These are phyloP conservation scores for Tetragonia tetragonoides DNA, from an alignment of 148 eudicot species.

Conservation along the genomic window DNA sequence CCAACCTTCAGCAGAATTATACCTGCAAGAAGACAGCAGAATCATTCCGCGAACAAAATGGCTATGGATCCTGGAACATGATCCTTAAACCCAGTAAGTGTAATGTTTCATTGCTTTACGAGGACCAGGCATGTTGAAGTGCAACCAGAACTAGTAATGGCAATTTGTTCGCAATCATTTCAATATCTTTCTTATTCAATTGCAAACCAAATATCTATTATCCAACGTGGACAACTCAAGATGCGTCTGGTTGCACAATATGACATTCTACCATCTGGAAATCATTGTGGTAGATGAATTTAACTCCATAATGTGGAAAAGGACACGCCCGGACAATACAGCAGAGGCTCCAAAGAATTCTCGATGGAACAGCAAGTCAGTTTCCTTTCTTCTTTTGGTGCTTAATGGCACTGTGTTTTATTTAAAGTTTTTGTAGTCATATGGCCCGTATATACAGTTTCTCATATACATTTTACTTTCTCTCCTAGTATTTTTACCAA, in stretches of 20 bases:
- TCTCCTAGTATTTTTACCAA: neutral
- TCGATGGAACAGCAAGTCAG: neutral
- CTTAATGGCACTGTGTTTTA: too few relatives aligned
- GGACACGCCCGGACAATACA: neutral
- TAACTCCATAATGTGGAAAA: neutral
- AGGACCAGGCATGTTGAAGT: neutral
- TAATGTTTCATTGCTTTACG: neutral
- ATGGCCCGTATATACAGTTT: neutral
- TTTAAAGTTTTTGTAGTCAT: neutral
- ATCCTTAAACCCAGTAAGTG: neutral
- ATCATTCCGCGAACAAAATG: neutral
- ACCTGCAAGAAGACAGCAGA: conserved; percentile 41
- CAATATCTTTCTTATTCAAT: neutral
- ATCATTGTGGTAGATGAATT: neutral
- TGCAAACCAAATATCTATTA: neutral
- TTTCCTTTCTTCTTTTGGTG: neutral
- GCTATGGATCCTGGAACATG: neutral
- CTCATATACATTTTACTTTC: neutral
- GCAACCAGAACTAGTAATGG: neutral
- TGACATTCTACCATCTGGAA: neutral
- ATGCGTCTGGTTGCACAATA: neutral
- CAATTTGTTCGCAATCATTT: neutral
- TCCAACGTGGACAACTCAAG: neutral
- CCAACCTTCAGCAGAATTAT: conserved; percentile 82
- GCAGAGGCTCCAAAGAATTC: neutral